Evolutionary conservation across 495 filamentous ascomycete species (phyloP), one percentile per base, ranked within the genome.

Genomic region (Venustampulla echinocandica): DNA sequence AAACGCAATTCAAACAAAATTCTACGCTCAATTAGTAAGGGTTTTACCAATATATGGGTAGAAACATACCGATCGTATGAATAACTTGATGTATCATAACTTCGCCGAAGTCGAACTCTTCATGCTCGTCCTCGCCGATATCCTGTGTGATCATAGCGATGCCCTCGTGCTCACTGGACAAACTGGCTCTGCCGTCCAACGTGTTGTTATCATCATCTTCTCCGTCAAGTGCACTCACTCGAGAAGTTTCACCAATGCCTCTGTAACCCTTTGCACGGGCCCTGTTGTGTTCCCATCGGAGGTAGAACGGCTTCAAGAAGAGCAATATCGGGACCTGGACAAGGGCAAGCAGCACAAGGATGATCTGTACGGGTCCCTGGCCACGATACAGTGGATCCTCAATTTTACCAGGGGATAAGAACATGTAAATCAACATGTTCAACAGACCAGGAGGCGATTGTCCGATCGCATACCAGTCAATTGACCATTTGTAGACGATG

Each of bases 341-440:
- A 15, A 96, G 66, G 14, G 92, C 92, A 32, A 97, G 61, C 28
- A 96, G 72, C n/a, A 97, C 65, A 17, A 99, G 69, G 25, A 82
- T 58, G 15, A 85, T 65, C 63, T 99, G 92, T 2, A 99, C 73
- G 0, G 49, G 52, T 5, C 63, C 69, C 63, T 99, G 92, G 42
- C 86, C 86, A 15, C 63, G 62, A 58, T 92, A 99, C 4, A 99
- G 74, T 42, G 68, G 74, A 13, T 66, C 61, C 34, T 83, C 77
- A 37, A 97, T 68, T 0, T 61, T 83, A 19, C 87, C 87, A 4
- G 92, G 92, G 43, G 79, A 77, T 42, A 99, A 69, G 71, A 99
- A 97, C 92, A 99, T 99, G 76, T 95, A 94, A 61, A 99, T 99
- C 54, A 99, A 74, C 89, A 96, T 95, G 75, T 99, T 99, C 47